Evolutionary conservation across 2,329 filamentous ascomycete species (phyloP).

Genomic region (Magnaporthales sp.): DNA sequence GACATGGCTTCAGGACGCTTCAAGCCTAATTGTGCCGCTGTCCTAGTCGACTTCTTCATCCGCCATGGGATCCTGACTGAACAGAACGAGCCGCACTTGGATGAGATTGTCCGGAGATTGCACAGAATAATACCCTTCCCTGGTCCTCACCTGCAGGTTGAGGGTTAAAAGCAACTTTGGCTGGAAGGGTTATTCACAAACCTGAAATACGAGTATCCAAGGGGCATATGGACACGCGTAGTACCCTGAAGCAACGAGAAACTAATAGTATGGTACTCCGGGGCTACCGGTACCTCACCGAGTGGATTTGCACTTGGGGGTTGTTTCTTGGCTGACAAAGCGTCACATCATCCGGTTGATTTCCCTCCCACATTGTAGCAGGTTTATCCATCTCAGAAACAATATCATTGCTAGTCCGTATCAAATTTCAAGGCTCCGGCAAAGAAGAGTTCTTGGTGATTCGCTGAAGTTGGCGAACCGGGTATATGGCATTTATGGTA

Average conservation of each 20-base stretch:
- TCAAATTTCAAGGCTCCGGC: not conserved
- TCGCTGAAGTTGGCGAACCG: not conserved
- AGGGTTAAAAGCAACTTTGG: not conserved
- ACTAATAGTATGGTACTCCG: not conserved
- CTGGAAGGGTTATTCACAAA: not conserved
- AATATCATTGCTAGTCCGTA: not conserved
- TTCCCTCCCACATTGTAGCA: not conserved
- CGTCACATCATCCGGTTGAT: not conserved
- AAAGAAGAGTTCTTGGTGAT: not conserved
- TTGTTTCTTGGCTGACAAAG: not conserved
- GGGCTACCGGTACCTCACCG: not conserved
- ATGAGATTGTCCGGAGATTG: conserved; percentile 66
- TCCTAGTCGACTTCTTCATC: conserved; percentile 84
- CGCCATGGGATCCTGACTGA: conserved; percentile 71
- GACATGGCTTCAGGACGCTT: conserved; percentile 66
- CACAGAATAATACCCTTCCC: conserved; percentile 78
- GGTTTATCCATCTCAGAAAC: not conserved
- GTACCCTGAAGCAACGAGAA: not conserved
- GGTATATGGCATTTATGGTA: not conserved
- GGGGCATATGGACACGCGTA: not conserved
- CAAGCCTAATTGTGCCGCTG: conserved; percentile 85
- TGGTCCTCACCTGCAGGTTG: conserved; percentile 43
- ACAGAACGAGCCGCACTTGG: conserved; percentile 70
- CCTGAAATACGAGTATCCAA: not conserved
- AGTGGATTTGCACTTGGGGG: not conserved